These are phyloP conservation scores for Fragaria vesca DNA, from an alignment of 306 rosid genomes.

Conservation along the genomic window DNA sequence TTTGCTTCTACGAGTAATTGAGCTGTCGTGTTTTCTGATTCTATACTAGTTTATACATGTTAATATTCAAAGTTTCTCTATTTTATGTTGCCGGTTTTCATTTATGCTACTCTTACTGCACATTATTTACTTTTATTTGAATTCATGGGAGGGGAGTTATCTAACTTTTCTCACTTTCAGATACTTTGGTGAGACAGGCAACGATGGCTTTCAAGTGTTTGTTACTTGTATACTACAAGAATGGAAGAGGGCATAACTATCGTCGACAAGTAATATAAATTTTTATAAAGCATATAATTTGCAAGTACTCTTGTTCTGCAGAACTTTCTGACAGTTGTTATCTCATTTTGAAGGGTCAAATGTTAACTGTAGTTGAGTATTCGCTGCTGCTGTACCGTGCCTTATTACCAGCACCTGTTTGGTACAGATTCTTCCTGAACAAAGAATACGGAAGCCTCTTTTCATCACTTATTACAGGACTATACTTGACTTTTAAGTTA, in stretches of 20 bases:
- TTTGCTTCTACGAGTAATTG: background rate
- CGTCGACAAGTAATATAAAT: conserved; percentile 63
- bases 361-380: conserved; percentile 77
- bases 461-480: conserved; percentile 81
- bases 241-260: conserved; percentile 75
- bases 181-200: conserved; percentile 73
- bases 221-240: conserved; percentile 74
- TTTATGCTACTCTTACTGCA: background rate
- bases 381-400: conserved; percentile 72
- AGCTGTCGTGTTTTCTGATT: background rate
- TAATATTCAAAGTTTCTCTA: conserved; percentile 4
- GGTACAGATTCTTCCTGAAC: conserved; percentile 88
- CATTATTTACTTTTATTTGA: background rate
- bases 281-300: background rate
- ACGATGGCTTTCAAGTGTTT: conserved; percentile 85
- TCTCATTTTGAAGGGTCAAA: conserved; percentile 65
- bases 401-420: conserved; percentile 80
- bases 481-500: conserved; percentile 86
- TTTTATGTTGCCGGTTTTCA: conserved; percentile 4
- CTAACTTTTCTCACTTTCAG: conserved; percentile 44
- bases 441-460: conserved; percentile 83
- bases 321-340: conserved; percentile 33
- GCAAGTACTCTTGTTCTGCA: conserved; percentile 17
- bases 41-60: background rate
- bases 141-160: background rate